These are phyloP conservation scores for Phialophora chinensis DNA, from an alignment of 2,329 filamentous ascomycete genomes.

Conservation along the genomic window DNA sequence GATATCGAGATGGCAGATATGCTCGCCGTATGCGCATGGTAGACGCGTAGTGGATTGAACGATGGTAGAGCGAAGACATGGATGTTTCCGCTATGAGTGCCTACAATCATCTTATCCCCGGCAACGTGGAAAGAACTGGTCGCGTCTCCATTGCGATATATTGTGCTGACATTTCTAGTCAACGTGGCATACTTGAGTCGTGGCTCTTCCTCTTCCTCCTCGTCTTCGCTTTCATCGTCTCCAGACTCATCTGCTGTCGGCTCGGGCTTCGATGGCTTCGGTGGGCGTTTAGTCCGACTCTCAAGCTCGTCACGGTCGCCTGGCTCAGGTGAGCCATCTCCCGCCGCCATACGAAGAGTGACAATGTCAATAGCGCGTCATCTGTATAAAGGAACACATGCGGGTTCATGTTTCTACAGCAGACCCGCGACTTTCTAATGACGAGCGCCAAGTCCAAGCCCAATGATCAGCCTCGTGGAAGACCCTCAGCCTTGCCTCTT, in stretches of 20 bases:
- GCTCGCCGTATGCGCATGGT: conserved; percentile 90
- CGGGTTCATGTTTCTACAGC: not conserved
- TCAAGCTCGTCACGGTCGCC: conserved; percentile 31
- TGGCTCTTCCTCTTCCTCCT: conserved; percentile 86
- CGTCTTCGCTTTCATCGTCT: conserved; percentile 60
- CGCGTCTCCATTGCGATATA: conserved; percentile 94
- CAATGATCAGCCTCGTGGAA: not conserved
- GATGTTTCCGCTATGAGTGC: conserved; percentile 96
- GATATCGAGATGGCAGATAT: conserved; percentile 90
- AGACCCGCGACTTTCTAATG: conserved; percentile 16
- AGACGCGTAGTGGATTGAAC: conserved; percentile 80
- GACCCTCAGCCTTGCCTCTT: conserved; percentile 10
- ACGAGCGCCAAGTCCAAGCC: conserved; percentile 30
- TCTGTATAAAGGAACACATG: conserved; percentile 2
- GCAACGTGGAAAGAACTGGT: conserved; percentile 89
- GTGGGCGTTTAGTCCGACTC: conserved; percentile 2
- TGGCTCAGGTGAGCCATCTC: conserved; percentile 41
- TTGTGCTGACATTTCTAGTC: conserved; percentile 75
- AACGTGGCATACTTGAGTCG: conserved; percentile 90
- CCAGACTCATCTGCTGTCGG: conserved; percentile 35
- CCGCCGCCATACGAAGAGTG: conserved; percentile 39
- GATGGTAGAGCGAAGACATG: conserved; percentile 84
- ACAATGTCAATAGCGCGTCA: conserved; percentile 28
- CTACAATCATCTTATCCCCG: conserved; percentile 96
- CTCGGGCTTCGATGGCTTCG: conserved; percentile 19